Evolutionary conservation across 225 moss, liverwort and hornwort genomes (phyloP), one percentile per base, ranked within the genome.

Genomic region (Neckera pumila): DNA sequence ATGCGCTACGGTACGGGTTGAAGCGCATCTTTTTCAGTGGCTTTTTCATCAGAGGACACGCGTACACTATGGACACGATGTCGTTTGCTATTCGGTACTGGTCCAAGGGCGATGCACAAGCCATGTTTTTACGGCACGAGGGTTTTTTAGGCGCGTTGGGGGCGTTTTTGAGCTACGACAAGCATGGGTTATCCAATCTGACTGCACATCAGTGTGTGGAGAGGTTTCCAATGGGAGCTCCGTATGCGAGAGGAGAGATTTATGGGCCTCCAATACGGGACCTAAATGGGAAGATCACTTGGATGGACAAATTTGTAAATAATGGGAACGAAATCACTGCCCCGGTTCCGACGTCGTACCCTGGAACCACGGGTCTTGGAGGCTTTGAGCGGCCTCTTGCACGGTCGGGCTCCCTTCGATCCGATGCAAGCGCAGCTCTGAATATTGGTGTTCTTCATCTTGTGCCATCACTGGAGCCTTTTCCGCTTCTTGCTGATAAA

Each of bases 41-140:
- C 47, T 97, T 99, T 84, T 99, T 97, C 89, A 99, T 99, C 89
- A 92, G 99, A 60, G 97, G 96, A 70, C 99, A 99, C 88, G 99
- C 99, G 9, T 99, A 99, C 75, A 99, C 99, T 11, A 97, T 99
- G 99, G 97, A 99, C 91, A 99, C 99, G 63, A 99, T 99, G 94
- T 99, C 99, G 70, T 97, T 99, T 88, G 99, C 99, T 40, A 96
- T 99, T 56, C 93, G 95, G 72, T 99, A 93, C 84, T 99, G 99
- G 97, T 99, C 99, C 53, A 99, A 99, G 89, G 99, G 99, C 54
- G 92, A 95, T 49, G 96, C 97, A 49, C 97, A 96, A 91, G 99
- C 99, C 77, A 99, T 99, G 99, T 99, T 99, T 85, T 71, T 99
- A 23, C 95, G 99, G 74, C 99, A 99, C 83, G 97, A 99, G 93